Percentiles rank a stretch among this genome's conserved stretches.
Evolutionary conservation across 805 yeast species (phyloP).

Genomic region (Groenewaldozyma salmanticensis): DNA sequence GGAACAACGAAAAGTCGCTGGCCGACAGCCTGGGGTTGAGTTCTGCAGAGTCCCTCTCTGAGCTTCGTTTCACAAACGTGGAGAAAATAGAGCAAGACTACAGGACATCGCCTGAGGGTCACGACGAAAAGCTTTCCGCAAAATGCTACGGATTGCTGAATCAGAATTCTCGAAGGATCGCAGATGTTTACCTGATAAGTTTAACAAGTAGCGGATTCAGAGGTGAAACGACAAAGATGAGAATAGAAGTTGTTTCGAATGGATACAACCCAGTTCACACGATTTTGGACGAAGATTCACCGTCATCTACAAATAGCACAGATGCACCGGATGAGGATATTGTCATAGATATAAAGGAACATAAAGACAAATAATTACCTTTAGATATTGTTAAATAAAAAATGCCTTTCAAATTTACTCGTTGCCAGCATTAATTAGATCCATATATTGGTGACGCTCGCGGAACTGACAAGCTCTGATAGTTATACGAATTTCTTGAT

Average conservation of each 20-base stretch:
- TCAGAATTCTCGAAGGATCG: slow-evolving; percentile 7
- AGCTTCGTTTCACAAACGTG: slow-evolving; percentile 12
- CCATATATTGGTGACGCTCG: no score
- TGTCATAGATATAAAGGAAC: slow-evolving; percentile 12
- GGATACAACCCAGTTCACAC: slow-evolving; percentile 3
- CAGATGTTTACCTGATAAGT: slow-evolving; percentile 12
- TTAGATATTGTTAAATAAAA: no score
- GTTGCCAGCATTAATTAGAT: no score
- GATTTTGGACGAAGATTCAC: slow-evolving; percentile 9
- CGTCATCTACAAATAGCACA: background rate
- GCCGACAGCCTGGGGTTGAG: slow-evolving; percentile 9
- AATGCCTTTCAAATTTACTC: no score
- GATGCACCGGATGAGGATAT: slow-evolving; percentile 9
- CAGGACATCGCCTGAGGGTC: slow-evolving; percentile 14
- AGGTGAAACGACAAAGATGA: slow-evolving; percentile 12
- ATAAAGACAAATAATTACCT: no score
- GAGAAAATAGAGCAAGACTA: slow-evolving; percentile 18
- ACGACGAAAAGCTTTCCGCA: slow-evolving; percentile 15
- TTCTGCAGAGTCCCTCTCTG: slow-evolving; percentile 2
- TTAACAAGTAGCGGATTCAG: slow-evolving; percentile 2
- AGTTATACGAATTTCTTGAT: no score
- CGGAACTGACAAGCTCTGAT: no score
- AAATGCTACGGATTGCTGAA: slow-evolving; percentile 15
- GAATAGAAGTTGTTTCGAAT: slow-evolving; percentile 13
- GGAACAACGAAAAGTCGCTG: slow-evolving; percentile 13